Evolutionary conservation across 352 stramenopile species (phyloP).

Genomic region (Phytopythium oedochilum): DNA sequence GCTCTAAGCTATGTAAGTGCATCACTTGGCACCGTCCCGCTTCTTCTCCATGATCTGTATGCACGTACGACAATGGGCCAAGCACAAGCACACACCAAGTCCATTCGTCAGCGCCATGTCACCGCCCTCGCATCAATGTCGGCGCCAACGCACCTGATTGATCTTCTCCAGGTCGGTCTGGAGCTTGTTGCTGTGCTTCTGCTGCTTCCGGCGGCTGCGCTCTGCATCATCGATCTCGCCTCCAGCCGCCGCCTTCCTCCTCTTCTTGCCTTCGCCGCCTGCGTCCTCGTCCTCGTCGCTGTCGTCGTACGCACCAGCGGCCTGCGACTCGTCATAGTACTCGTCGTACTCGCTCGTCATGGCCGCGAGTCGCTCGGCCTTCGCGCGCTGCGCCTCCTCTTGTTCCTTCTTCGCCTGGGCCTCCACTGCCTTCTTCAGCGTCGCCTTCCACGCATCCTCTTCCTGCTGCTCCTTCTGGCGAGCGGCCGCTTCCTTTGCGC

Average conservation of each 20-base stretch:
- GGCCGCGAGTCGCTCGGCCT: conserved; percentile 29
- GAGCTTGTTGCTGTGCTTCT: conserved; percentile 66
- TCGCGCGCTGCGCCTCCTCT: conserved; percentile 29
- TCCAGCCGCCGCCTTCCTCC: conserved; percentile 13
- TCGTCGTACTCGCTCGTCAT: conserved; percentile 54
- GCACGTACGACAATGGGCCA: background rate
- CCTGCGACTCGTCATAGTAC: conserved; percentile 59
- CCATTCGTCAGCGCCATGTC: background rate
- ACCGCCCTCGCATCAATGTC: conserved; percentile 4
- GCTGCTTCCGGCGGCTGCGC: conserved; percentile 43
- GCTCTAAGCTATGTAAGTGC: no score
- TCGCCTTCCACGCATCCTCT: conserved; percentile 50
- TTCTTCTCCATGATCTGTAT: conserved; percentile 37
- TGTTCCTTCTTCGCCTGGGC: conserved; percentile 37
- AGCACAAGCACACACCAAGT: background rate
- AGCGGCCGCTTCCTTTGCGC: conserved; percentile 38
- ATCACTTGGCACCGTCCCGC: background rate
- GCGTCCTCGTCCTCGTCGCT: conserved; percentile 64
- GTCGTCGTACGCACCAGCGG: conserved; percentile 30
- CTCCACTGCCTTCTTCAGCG: conserved; percentile 47
- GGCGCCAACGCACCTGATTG: conserved; percentile 38
- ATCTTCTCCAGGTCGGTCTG: conserved; percentile 71
- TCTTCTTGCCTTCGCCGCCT: conserved; percentile 26
- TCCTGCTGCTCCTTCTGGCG: conserved; percentile 36
- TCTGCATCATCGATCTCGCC: conserved; percentile 12